A percentile compares a stretch with the other conserved stretches of the same genome.
phyloP scores from a whole-genome alignment of 768 basidiomycete species.

The Psilocybe sp. region DNA sequence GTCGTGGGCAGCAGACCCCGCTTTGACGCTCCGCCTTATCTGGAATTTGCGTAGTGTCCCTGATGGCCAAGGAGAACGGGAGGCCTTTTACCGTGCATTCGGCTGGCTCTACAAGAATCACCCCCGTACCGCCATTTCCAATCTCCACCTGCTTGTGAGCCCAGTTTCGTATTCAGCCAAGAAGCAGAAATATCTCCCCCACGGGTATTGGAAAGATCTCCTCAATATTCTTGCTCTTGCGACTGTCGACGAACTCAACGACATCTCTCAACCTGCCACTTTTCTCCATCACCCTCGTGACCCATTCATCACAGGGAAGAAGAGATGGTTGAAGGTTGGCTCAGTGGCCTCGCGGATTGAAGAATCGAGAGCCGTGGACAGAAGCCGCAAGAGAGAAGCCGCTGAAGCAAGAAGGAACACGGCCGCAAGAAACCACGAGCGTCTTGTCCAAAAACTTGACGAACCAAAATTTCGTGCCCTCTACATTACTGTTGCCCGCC shows the following conservation, averaged over 20 bases:
- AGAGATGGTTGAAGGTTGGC: constrained; percentile 12
- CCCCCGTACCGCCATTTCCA: constrained; percentile 65
- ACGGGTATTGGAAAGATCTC: constrained; percentile 78
- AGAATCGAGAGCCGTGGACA: neutral
- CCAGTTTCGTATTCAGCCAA: constrained; percentile 41
- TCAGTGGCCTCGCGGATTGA: constrained; percentile 21
- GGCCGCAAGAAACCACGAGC: constrained; percentile 26
- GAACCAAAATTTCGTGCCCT: constrained; percentile 58
- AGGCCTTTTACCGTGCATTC: constrained; percentile 60
- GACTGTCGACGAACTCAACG: constrained; percentile 45
- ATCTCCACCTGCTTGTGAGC: constrained; percentile 51
- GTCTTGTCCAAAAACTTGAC: constrained; percentile 37
- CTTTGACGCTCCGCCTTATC: constrained; percentile 60
- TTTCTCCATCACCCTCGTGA: constrained; percentile 28
- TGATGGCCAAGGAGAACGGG: constrained; percentile 62
- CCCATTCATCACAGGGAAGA: neutral
- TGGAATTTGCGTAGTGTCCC: constrained; percentile 71
- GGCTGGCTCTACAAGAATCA: constrained; percentile 71
- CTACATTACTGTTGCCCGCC: constrained; percentile 58
- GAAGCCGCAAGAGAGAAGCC: constrained; percentile 18
- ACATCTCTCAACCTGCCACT: constrained; percentile 12
- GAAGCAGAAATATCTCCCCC: constrained; percentile 19
- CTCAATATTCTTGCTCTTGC: constrained; percentile 66
- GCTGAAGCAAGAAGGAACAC: constrained; percentile 19
- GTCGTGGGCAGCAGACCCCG: constrained; percentile 59